phyloP scores from a whole-genome alignment of 1,284 basidiomycete species.

The Puccinia coronata region DNA sequence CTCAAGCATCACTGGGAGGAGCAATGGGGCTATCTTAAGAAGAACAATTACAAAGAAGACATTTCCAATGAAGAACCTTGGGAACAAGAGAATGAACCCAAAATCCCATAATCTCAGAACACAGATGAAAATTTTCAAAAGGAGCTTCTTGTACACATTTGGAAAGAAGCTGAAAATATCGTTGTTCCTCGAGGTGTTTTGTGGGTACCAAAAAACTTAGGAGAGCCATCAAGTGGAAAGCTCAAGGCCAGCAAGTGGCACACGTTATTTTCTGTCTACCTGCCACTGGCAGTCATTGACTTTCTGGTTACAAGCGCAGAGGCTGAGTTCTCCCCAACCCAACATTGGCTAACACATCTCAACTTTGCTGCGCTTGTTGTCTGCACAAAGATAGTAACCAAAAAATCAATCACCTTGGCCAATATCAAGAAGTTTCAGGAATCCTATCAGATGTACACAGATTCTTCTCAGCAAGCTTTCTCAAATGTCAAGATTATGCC shows the following conservation, averaged over 20 bases:
- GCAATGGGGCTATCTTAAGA: background rate
- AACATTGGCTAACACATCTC: too few relatives aligned
- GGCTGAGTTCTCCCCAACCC: too few relatives aligned
- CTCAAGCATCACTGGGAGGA: background rate
- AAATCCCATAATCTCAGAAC: background rate
- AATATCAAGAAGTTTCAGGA: too few relatives aligned
- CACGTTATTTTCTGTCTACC: constrained; percentile 5
- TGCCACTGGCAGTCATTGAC: background rate
- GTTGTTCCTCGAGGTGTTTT: background rate
- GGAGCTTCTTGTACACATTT: background rate
- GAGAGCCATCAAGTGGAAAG: background rate
- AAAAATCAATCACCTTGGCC: too few relatives aligned
- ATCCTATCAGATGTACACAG: too few relatives aligned
- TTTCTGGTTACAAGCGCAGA: too few relatives aligned
- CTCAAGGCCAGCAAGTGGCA: background rate
- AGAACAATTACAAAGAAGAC: too few relatives aligned
- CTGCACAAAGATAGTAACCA: too few relatives aligned
- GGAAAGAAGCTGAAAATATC: background rate
- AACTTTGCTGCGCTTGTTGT: too few relatives aligned
- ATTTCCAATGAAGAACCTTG: background rate
- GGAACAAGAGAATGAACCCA: background rate
- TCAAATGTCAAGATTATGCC: too few relatives aligned
- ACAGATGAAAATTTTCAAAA: background rate
- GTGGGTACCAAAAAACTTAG: background rate
- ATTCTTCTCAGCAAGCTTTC: too few relatives aligned